phyloP scores from a whole-genome alignment of 176 grass and related monocot genomes.

The Avena atlantica region DNA sequence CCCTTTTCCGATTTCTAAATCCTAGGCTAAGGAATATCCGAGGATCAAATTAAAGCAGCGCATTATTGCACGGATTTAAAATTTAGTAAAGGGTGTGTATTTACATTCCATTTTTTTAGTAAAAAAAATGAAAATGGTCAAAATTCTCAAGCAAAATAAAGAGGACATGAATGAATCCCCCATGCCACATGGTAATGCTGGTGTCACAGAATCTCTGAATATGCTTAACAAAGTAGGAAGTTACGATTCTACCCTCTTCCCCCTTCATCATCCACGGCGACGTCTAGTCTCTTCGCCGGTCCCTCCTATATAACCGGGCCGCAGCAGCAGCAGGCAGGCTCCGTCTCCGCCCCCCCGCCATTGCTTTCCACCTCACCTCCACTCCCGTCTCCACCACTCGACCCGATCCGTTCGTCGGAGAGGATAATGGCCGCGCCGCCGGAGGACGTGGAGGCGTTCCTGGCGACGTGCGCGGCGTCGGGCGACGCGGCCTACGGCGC shows the following conservation, averaged over 20 bases:
- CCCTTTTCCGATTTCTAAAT: too few species aligned
- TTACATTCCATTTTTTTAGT: too few species aligned
- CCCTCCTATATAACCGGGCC: not conserved
- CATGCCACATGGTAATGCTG: not conserved
- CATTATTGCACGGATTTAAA: too few species aligned
- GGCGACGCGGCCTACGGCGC: constrained; percentile 89
- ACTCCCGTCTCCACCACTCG: not conserved
- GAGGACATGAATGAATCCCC: too few species aligned
- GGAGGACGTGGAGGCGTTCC: constrained; percentile 57
- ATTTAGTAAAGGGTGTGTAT: too few species aligned
- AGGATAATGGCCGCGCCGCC: not conserved
- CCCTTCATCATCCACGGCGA: not conserved
- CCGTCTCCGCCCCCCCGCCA: constrained; percentile 5
- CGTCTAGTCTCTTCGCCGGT: not conserved
- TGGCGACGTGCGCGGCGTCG: constrained; percentile 68
- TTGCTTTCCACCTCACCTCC: constrained; percentile 15
- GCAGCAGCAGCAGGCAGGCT: not conserved
- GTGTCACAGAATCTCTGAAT: not conserved
- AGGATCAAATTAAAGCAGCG: too few species aligned
- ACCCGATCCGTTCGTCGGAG: not conserved
- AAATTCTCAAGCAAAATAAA: not conserved
- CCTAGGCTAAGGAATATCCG: too few species aligned
- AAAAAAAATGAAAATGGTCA: too few species aligned
- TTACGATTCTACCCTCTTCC: not conserved
- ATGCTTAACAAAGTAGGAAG: not conserved